A percentile compares a stretch with the other conserved stretches of the same genome.
Conservation (phyloP, 257 asterid species). For the Nicotiana tabacum region DNA sequence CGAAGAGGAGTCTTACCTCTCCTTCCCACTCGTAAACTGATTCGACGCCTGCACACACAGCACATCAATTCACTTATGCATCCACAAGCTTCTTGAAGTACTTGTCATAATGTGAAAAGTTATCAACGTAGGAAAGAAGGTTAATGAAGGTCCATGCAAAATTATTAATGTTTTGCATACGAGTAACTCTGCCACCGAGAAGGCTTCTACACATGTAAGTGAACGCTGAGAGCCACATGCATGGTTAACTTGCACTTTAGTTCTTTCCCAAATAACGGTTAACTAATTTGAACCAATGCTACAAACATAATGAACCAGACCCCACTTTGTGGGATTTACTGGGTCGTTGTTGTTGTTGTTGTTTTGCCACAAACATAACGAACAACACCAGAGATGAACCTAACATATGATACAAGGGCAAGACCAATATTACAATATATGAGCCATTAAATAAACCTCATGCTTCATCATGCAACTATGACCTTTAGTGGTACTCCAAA, state of each 20-base stretch:
- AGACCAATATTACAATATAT: background rate
- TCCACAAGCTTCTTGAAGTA: constrained; percentile 7
- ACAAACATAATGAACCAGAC: background rate
- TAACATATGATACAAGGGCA: background rate
- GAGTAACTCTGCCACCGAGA: background rate
- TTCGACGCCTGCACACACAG: constrained; percentile 60
- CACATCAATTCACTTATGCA: background rate
- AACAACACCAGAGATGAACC: background rate
- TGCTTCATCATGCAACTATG: background rate
- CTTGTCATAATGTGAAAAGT: background rate
- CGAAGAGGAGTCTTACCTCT: constrained; percentile 44
- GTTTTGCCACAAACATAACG: background rate
- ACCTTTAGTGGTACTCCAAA: background rate
- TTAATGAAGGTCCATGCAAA: background rate
- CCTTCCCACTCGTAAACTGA: constrained; percentile 94
- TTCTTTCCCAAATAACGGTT: background rate
- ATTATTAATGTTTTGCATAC: background rate
- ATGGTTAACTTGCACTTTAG: background rate
- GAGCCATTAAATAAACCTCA: background rate
- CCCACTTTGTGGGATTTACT: no score
- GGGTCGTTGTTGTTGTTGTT: no score
- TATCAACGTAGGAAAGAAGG: background rate
- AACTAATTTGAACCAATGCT: background rate
- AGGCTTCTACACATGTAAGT: background rate
- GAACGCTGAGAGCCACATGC: background rate